Conservation (phyloP, 176 grass and related monocot species). For the Carex cristatella region DNA sequence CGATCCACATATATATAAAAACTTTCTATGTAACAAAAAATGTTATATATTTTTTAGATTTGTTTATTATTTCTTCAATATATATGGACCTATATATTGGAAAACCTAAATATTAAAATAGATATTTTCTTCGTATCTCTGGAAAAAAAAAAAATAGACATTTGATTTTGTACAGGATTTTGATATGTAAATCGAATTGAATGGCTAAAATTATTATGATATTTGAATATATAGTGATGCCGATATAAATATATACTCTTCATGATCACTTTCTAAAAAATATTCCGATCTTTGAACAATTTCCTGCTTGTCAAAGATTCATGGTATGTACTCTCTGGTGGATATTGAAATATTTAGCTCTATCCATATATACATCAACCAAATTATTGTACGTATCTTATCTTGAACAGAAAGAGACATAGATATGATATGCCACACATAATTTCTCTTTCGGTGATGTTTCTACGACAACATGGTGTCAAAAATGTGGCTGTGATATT, state of each 20-base stretch:
- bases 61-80: no score
- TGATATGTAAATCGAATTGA: no score
- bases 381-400: conserved; percentile 22
- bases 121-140: no score
- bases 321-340: not conserved
- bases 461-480: not conserved
- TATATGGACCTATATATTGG: no score
- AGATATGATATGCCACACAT: not conserved
- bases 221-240: not conserved
- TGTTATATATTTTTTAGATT: no score
- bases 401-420: not conserved
- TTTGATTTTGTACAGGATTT: no score
- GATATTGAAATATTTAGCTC: conserved; percentile 8
- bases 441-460: conserved; percentile 14
- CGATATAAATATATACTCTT: not conserved
- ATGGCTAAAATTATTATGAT: no score
- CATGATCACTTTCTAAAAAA: not conserved
- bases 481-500: not conserved
- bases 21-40: no score
- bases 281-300: not conserved
- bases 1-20: no score
- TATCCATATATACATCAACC: conserved; percentile 18
- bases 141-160: no score
- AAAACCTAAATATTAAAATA: no score
- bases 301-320: not conserved